These are phyloP conservation scores for Fonsecaea pedrosoi DNA, from an alignment of 2,329 filamentous ascomycete species.

Conservation along the genomic window DNA sequence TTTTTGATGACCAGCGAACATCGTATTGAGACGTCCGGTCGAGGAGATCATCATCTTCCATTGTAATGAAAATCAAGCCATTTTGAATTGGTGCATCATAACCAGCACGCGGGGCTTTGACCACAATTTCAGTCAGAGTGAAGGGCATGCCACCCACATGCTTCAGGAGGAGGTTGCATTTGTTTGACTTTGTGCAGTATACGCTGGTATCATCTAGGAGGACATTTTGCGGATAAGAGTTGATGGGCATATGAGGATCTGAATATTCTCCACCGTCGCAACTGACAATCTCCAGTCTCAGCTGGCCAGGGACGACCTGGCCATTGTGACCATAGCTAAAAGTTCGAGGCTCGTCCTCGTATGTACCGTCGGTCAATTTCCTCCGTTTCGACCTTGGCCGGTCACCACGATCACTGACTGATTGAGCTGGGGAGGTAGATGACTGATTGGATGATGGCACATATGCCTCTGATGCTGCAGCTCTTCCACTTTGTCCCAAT, in stretches of 20 bases:
- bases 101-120: slow-evolving; percentile 80
- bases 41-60: slow-evolving; percentile 79
- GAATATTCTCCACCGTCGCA: slow-evolving; percentile 80
- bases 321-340: slow-evolving; percentile 87
- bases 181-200: slow-evolving; percentile 87
- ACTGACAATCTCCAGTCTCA: slow-evolving; percentile 86
- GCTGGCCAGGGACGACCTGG: slow-evolving; percentile 79
- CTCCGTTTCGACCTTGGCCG: slow-evolving; percentile 68
- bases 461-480: slow-evolving; percentile 23
- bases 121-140: slow-evolving; percentile 81
- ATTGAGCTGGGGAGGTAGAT: slow-evolving; percentile 15
- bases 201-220: slow-evolving; percentile 81
- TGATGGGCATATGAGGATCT: slow-evolving; percentile 61
- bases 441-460: slow-evolving; percentile 22
- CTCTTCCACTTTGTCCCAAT: slow-evolving; percentile 33
- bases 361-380: slow-evolving; percentile 71
- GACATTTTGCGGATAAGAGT: slow-evolving; percentile 78
- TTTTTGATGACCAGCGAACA: slow-evolving; percentile 66
- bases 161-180: slow-evolving; percentile 83
- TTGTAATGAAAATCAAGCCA: slow-evolving; percentile 89
- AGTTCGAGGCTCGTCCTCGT: slow-evolving; percentile 54
- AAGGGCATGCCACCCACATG: slow-evolving; percentile 84
- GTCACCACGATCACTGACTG: slow-evolving; percentile 39
- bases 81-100: slow-evolving; percentile 89
- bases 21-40: slow-evolving; percentile 76